phyloP scores from a whole-genome alignment of 169 alveolate species.

The Eimeria sp. region DNA sequence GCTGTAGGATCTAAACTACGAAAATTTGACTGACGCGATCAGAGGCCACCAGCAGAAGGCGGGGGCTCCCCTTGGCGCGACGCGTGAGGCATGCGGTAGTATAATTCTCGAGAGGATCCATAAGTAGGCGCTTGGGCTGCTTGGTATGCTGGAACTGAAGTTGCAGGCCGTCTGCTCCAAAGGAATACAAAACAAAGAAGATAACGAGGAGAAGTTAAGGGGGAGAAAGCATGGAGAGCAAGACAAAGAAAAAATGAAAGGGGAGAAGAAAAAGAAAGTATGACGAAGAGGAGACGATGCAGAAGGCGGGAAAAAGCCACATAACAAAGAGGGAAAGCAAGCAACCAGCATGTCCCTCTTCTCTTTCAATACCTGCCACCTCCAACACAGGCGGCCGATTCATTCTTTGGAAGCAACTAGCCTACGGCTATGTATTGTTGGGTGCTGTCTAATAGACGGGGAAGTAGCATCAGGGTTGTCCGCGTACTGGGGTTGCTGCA shows the following conservation, averaged over 20 bases:
- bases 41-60: constrained; percentile 65
- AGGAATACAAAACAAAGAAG: not conserved
- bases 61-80: constrained; percentile 24
- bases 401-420: not conserved
- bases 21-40: constrained; percentile 18
- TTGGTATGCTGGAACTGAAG: constrained; percentile 75
- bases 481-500: not conserved
- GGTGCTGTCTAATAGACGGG: not conserved
- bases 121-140: constrained; percentile 60
- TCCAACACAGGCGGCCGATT: not conserved
- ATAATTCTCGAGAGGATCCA: constrained; percentile 35
- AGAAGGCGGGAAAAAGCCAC: too few species aligned
- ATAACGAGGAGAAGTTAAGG: too few species aligned
- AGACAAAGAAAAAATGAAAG: too few species aligned
- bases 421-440: not conserved
- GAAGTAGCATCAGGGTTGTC: not conserved
- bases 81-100: constrained; percentile 82
- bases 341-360: not conserved
- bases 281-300: too few species aligned
- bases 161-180: constrained; percentile 15
- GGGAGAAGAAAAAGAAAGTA: too few species aligned
- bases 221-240: too few species aligned
- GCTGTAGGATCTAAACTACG: not conserved
- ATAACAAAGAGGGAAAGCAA: not conserved
- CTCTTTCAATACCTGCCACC: not conserved